Evolutionary conservation across 1,139 yeast species (phyloP).

Genomic region (Zygosaccharomyces pseudobailii): DNA sequence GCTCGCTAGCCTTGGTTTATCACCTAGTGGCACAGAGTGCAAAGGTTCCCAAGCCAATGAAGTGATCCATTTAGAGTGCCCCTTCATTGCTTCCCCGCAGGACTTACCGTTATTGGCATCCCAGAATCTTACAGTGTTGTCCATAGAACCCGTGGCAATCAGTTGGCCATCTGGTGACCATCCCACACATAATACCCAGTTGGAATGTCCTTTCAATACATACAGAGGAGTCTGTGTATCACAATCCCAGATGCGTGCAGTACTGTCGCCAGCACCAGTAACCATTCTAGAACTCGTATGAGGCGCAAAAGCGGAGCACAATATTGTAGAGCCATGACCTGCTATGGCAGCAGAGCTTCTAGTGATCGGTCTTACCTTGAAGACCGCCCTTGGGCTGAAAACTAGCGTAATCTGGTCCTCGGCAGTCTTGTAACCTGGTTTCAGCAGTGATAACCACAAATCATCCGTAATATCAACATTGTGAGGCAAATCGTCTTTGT

Average conservation of each 20-base stretch:
- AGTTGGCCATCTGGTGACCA: conserved; percentile 91
- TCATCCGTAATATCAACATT: conserved; percentile 73
- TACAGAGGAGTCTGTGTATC: conserved; percentile 87
- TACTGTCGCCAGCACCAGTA: conserved; percentile 94
- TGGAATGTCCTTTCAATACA: conserved; percentile 77
- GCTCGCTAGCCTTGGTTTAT: conserved; percentile 70
- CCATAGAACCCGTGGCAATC: conserved; percentile 97
- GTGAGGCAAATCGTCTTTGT: conserved; percentile 36
- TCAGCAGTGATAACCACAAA: conserved; percentile 70
- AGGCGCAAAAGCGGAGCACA: conserved; percentile 93
- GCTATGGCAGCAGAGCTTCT: conserved; percentile 89
- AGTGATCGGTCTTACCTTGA: conserved; percentile 87
- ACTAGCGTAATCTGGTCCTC: conserved; percentile 91
- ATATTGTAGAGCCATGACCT: conserved; percentile 91
- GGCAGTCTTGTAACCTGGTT: conserved; percentile 82
- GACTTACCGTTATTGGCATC: conserved; percentile 70
- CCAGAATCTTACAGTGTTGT: conserved; percentile 84
- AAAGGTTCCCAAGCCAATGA: conserved; percentile 92
- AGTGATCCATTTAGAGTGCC: conserved; percentile 88
- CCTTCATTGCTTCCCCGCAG: conserved; percentile 66
- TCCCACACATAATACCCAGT: conserved; percentile 92
- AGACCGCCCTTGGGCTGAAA: conserved; percentile 91
- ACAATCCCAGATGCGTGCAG: conserved; percentile 98
- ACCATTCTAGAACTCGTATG: conserved; percentile 80
- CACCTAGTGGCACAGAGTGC: conserved; percentile 65